phyloP scores from a whole-genome alignment of 768 basidiomycete species.

The Sarcodon aspratus region DNA sequence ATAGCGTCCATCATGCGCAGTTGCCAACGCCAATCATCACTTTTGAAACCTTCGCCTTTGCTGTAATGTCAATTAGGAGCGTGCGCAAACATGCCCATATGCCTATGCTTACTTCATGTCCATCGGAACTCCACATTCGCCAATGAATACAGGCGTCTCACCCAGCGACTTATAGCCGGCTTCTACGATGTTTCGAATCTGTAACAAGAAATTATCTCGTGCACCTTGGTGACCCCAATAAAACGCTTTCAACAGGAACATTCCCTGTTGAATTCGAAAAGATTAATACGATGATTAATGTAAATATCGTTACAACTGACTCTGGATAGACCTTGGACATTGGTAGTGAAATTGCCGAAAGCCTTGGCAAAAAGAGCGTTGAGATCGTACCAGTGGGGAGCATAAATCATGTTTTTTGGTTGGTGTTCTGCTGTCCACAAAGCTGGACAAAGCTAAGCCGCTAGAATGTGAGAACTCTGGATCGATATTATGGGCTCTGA shows the following conservation, averaged over 20 bases:
- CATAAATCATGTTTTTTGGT: slow-evolving; percentile 52
- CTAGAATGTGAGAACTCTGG: neutral
- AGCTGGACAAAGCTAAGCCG: slow-evolving; percentile 59
- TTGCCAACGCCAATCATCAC: slow-evolving; percentile 75
- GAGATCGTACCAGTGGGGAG: slow-evolving; percentile 88
- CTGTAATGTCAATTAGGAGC: slow-evolving; percentile 24
- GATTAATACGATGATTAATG: slow-evolving; percentile 4
- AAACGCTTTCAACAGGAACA: slow-evolving; percentile 69
- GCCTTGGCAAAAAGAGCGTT: slow-evolving; percentile 78
- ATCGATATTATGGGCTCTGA: neutral
- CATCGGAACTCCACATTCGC: slow-evolving; percentile 94
- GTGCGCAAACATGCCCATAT: neutral
- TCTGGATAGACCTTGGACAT: slow-evolving; percentile 80
- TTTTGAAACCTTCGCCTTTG: slow-evolving; percentile 55
- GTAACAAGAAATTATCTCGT: slow-evolving; percentile 71
- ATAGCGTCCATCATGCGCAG: slow-evolving; percentile 91
- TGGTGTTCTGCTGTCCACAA: slow-evolving; percentile 62
- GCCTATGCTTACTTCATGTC: slow-evolving; percentile 75
- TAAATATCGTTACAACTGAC: neutral
- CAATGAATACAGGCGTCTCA: slow-evolving; percentile 76
- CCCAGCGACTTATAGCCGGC: slow-evolving; percentile 60
- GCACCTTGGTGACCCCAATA: slow-evolving; percentile 84
- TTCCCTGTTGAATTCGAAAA: slow-evolving; percentile 42
- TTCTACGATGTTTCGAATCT: slow-evolving; percentile 72
- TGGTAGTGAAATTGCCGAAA: slow-evolving; percentile 78